Evolutionary conservation across 768 basidiomycete genomes (phyloP), one percentile per base, ranked within the genome.

Genomic region (Boletus rex-veris): DNA sequence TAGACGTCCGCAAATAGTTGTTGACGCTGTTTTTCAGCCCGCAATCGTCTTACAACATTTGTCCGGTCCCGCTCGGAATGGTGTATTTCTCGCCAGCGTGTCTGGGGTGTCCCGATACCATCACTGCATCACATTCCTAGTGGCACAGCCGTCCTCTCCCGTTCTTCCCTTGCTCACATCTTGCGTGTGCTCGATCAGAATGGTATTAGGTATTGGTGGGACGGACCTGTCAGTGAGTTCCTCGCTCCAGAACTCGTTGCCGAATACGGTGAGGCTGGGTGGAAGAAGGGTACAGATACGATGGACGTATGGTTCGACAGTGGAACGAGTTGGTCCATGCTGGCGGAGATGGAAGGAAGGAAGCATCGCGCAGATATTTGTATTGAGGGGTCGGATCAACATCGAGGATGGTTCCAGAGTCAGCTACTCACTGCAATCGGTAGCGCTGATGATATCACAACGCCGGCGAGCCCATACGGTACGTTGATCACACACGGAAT

Each of bases 231-330:
- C 30, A 83, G 82, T 44, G 90, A 90, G 28, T 97, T 99, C 69
- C 73, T 96, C 6, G 80, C 87, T 10, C 80, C 83, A 0, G 74
- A 78, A 45, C 76, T 89, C 18, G 66, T 71, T 5, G 73, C 75
- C 46, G 72, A 76, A n/a, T 80, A 78, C 8, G 67, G 68, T 16
- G 61, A 61, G 37, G 75, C 74, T 1, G 71, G 70, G 1, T 94
- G 87, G 83, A 71, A 74, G 44, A 94, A 92, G 67, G 88, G 94
- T 9, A 85, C 82, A 3, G 96, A 99, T 67, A 99, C 96, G 3
- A 93, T 98, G 86, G 96, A 99, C 68, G 96, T 99, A 15, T 99
- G 96, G 96, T 98, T 98, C 61, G 96, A 99, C 71, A 95, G 92
- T 61, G 96, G 96, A 5, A 85, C 90, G 3, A 90, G 94, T 4